Percentiles rank a stretch among this genome's conserved stretches.
phyloP scores from a whole-genome alignment of 2,329 filamentous ascomycete genomes.

The Colletotrichum sp. region DNA sequence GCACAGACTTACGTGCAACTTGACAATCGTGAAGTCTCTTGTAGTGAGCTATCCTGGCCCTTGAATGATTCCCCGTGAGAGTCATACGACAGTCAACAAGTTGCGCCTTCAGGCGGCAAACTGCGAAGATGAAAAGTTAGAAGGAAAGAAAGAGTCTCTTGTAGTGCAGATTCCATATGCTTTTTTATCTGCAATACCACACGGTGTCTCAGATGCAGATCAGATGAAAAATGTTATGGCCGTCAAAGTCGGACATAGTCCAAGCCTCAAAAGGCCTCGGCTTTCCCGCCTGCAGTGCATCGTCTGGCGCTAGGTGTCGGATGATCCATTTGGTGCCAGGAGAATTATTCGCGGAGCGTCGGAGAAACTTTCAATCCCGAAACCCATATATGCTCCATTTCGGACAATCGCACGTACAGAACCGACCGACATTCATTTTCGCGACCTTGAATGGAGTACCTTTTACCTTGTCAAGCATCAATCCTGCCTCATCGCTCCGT shows the following conservation, averaged over 20 bases:
- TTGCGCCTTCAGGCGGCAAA: too few species aligned
- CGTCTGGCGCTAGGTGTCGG: background rate
- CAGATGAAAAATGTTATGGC: background rate
- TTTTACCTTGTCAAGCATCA: background rate
- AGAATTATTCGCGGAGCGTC: background rate
- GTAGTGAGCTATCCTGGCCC: too few species aligned
- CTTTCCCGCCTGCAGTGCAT: background rate
- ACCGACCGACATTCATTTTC: background rate
- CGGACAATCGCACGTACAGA: background rate
- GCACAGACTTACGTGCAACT: background rate
- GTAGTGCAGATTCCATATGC: too few species aligned
- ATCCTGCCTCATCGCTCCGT: background rate
- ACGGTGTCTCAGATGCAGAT: background rate
- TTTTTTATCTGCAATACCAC: background rate
- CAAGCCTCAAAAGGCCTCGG: background rate
- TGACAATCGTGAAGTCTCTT: background rate
- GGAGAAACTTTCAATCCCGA: background rate
- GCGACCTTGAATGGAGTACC: background rate
- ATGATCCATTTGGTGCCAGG: background rate
- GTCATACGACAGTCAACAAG: too few species aligned
- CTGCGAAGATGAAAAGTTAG: too few species aligned
- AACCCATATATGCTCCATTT: background rate
- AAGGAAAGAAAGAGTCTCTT: background rate
- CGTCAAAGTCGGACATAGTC: background rate
- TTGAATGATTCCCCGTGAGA: too few species aligned